Percentiles rank a stretch among this genome's conserved stretches.
Conservation (phyloP, 495 filamentous ascomycete genomes). For the Tuber borchii region DNA sequence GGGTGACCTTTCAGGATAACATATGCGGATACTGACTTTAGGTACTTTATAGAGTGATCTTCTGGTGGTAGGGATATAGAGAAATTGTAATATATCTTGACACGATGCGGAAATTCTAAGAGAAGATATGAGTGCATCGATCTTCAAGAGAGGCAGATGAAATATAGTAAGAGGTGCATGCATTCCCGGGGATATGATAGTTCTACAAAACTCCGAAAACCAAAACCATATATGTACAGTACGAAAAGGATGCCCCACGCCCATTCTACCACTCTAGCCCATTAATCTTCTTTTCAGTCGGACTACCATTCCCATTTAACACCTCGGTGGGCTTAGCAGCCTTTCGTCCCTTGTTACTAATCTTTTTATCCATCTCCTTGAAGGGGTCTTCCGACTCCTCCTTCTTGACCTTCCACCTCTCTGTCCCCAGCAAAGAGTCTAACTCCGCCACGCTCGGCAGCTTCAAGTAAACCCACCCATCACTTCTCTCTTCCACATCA, state of each 20-base stretch:
- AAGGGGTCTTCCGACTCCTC: slow-evolving; percentile 50
- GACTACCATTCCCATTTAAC: not conserved
- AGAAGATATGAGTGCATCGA: not conserved
- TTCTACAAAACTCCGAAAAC: slow-evolving; percentile 2
- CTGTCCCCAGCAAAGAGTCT: slow-evolving; percentile 72
- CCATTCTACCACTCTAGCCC: slow-evolving; percentile 1
- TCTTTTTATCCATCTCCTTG: slow-evolving; percentile 41
- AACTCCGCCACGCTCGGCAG: slow-evolving; percentile 80
- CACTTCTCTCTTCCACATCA: slow-evolving; percentile 66
- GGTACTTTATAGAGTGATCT: not conserved
- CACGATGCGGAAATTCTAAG: not conserved
- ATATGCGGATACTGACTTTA: not conserved
- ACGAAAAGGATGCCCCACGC: not conserved
- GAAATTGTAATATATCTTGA: not conserved
- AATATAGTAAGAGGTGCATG: not conserved
- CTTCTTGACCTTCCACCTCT: slow-evolving; percentile 74
- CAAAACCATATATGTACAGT: not conserved
- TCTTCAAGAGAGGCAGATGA: not conserved
- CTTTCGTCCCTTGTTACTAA: slow-evolving; percentile 55
- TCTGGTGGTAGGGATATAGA: not conserved
- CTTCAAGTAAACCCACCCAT: slow-evolving; percentile 79
- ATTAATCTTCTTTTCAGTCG: not conserved
- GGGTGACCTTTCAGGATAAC: not conserved
- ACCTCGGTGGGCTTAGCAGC: slow-evolving; percentile 38
- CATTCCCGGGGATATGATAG: not conserved